Base-by-base conservation (phyloP, 805 yeast genomes). In the Spathaspora gorwiae region DNA sequence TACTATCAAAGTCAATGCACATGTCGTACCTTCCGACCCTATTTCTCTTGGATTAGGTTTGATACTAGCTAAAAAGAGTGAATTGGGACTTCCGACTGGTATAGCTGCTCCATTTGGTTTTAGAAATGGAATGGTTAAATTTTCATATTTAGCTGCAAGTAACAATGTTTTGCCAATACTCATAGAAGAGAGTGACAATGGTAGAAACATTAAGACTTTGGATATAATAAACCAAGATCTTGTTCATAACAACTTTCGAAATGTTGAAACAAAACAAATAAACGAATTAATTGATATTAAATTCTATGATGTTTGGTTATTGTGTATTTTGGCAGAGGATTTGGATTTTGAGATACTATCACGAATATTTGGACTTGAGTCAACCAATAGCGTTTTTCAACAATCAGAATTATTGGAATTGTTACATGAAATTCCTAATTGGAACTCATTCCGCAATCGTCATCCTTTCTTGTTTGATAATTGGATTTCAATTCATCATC, bases 1-100 rank as follows among this genome's bases (percentile, higher is more conserved):
- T 52, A 65, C 77, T 2, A 39, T 53, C 15, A 57, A 63, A 7
- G 37, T 44, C 38, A 47, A 59, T 1, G 65, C 63, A 11, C 59
- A 61, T 8, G 32, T 54, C 61, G 13, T 78, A 1, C 81, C 87
- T 1, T 68, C 78, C 0, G 90, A 84, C 52, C 89, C 89, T 0
- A 55, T 74, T 11, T 77, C 86, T 40, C 59, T 81, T 8, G 66
- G 68, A 14, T 64, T 73, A 10, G 67, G 78, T 39, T 59, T 83
- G 24, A 54, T 76, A 0, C 56, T 82, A 32, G 72, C 80, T 33
- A 49, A 65, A 35, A 77, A 75, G 49, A 74, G 77, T 47, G 48
- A 54, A 1, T 55, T 76, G 35, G 62, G 61, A 35, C 55, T 81
- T 27, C 84, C 84, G 1, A 12, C 53, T 34, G 45, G 35, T 40